Conservation (phyloP, 257 asterid genomes). For the Ajuga chamaepitys region DNA sequence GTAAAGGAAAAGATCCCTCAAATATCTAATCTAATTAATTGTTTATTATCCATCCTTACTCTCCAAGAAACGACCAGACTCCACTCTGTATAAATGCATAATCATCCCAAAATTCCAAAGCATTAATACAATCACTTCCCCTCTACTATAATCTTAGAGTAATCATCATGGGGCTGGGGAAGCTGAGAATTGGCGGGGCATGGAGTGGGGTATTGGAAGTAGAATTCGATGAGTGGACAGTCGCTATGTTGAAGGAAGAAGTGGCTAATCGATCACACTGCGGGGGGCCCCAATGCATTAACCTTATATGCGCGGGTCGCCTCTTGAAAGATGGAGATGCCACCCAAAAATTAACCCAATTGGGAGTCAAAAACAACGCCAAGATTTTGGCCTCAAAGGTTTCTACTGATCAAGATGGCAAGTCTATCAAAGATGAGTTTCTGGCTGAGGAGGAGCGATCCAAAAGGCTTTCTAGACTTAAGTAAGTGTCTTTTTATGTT, state of each 20-base stretch:
- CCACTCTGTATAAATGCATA: background rate
- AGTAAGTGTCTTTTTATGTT: conserved; percentile 32
- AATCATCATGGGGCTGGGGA: conserved; percentile 43
- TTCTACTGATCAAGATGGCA: conserved; percentile 50
- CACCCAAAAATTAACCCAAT: conserved; percentile 47
- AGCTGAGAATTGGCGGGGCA: conserved; percentile 78
- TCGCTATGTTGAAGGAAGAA: conserved; percentile 59
- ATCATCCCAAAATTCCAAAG: background rate
- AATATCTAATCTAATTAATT: background rate
- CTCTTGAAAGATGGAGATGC: conserved; percentile 65
- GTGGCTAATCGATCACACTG: conserved; percentile 63
- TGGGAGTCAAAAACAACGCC: conserved; percentile 71
- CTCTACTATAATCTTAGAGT: background rate
- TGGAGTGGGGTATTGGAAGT: conserved; percentile 88
- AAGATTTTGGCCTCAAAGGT: conserved; percentile 74
- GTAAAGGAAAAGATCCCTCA: too few species aligned
- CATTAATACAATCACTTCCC: background rate
- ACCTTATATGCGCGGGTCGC: conserved; percentile 65
- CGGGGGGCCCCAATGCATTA: conserved; percentile 40
- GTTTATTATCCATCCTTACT: background rate
- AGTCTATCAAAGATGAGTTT: conserved; percentile 50
- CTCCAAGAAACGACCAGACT: conserved; percentile 16
- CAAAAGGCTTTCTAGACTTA: conserved; percentile 56
- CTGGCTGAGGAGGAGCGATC: conserved; percentile 91
- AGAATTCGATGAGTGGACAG: conserved; percentile 76